phyloP scores from a whole-genome alignment of 1,139 yeast genomes.

The Scheffersomyces stambukii region DNA sequence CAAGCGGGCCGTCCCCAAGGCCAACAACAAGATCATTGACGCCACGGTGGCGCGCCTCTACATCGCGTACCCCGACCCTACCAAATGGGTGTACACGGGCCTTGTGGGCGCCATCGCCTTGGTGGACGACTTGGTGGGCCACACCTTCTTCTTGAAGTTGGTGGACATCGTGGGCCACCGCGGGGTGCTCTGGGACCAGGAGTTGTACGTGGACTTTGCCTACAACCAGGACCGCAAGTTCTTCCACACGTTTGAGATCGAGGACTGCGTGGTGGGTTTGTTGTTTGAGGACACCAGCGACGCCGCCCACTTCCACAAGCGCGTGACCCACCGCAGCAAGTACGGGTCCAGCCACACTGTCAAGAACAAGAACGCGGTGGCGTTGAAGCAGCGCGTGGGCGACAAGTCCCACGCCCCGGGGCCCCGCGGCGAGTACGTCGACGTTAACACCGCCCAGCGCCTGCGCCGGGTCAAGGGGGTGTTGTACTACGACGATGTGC shows the following conservation, averaged over 20 bases:
- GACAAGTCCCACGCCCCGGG: constrained; percentile 47
- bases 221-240: constrained; percentile 92
- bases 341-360: constrained; percentile 84
- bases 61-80: constrained; percentile 82
- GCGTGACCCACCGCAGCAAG: constrained; percentile 72
- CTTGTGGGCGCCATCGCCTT: constrained; percentile 80
- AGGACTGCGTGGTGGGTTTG: constrained; percentile 85
- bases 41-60: constrained; percentile 89
- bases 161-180: constrained; percentile 79
- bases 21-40: constrained; percentile 81
- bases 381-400: constrained; percentile 53
- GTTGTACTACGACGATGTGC: constrained; percentile 70
- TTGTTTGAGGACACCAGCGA: constrained; percentile 86
- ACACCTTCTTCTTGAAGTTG: constrained; percentile 83
- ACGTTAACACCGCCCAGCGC: constrained; percentile 51
- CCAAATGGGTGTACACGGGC: constrained; percentile 84
- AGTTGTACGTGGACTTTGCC: constrained; percentile 78
- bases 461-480: constrained; percentile 55
- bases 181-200: constrained; percentile 97
- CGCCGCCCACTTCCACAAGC: constrained; percentile 78
- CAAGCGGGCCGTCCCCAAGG: constrained; percentile 84
- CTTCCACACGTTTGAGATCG: constrained; percentile 92
- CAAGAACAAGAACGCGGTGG: constrained; percentile 83
- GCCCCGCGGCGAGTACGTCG: constrained; percentile 64
- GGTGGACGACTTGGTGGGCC: constrained; percentile 92